Conservation (phyloP, 768 basidiomycete species). For the Suillus cothurnatus region DNA sequence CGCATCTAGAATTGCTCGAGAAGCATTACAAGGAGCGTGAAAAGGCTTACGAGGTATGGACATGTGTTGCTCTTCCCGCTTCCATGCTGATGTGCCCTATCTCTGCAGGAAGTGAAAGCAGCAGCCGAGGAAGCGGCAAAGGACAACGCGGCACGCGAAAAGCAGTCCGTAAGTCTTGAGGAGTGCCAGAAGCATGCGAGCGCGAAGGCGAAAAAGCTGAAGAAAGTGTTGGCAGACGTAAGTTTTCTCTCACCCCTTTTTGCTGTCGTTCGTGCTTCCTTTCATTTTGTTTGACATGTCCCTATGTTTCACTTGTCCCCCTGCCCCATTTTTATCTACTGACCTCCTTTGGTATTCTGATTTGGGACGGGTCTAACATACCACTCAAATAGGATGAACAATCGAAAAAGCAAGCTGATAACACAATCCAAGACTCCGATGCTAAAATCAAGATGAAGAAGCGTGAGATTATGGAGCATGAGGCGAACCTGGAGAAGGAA, state of each 20-base stretch:
- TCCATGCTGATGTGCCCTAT: not conserved
- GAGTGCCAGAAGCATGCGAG: conserved; percentile 86
- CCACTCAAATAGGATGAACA: conserved; percentile 55
- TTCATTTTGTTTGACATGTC: not conserved
- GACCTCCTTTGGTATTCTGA: not conserved
- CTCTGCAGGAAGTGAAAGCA: conserved; percentile 68
- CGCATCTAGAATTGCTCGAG: conserved; percentile 68
- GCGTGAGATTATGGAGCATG: conserved; percentile 66
- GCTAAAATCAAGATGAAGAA: conserved; percentile 74
- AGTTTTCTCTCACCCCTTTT: conserved; percentile 17
- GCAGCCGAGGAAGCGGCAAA: conserved; percentile 72
- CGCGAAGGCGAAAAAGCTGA: conserved; percentile 84
- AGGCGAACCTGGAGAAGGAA: conserved; percentile 69
- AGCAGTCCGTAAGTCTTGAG: conserved; percentile 78
- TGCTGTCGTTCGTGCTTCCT: not conserved
- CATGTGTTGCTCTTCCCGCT: not conserved
- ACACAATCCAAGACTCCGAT: conserved; percentile 65
- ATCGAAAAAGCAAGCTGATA: conserved; percentile 60
- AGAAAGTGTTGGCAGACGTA: conserved; percentile 86
- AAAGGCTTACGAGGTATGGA: conserved; percentile 65
- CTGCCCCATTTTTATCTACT: not conserved
- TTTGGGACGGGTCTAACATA: not conserved
- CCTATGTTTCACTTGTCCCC: not conserved
- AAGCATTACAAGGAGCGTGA: conserved; percentile 71
- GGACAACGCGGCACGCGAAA: conserved; percentile 69